phyloP scores from a whole-genome alignment of 1,284 basidiomycete species.

The Cryptococcus deneoformans region DNA sequence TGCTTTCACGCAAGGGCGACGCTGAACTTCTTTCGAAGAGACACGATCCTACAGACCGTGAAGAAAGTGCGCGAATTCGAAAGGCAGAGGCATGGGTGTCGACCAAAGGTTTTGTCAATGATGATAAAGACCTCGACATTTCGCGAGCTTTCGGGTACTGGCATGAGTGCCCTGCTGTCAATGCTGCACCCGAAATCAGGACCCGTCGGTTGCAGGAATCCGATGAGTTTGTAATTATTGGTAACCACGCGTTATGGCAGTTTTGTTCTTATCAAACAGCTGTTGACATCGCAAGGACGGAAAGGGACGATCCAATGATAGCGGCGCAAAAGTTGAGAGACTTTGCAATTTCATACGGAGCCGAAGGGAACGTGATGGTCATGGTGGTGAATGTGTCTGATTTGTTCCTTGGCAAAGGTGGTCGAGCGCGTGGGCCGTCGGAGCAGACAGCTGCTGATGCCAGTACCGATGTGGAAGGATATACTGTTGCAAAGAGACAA shows the following conservation, averaged over 20 bases:
- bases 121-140: conserved; percentile 72
- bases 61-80: conserved; percentile 83
- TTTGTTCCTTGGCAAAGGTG: conserved; percentile 59
- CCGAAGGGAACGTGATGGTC: conserved; percentile 92
- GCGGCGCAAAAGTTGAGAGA: conserved; percentile 97
- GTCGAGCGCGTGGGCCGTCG: conserved; percentile 51
- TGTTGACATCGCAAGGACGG: conserved; percentile 90
- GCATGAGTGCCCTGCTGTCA: conserved; percentile 86
- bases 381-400: conserved; percentile 91
- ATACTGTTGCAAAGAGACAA: conserved; percentile 19
- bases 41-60: conserved; percentile 87
- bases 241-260: conserved; percentile 91
- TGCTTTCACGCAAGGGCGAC: conserved; percentile 76
- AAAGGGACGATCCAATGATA: conserved; percentile 86
- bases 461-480: conserved; percentile 12
- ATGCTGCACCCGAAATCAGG: conserved; percentile 77
- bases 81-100: conserved; percentile 95
- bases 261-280: conserved; percentile 94
- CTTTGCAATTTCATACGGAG: conserved; percentile 95
- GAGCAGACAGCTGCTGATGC: conserved; percentile 42
- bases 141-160: conserved; percentile 94
- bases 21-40: conserved; percentile 73
- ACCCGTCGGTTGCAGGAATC: conserved; percentile 70
- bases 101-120: conserved; percentile 88
- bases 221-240: conserved; percentile 97